phyloP scores from a whole-genome alignment of 495 filamentous ascomycete species.

The Usnea hakonensis region DNA sequence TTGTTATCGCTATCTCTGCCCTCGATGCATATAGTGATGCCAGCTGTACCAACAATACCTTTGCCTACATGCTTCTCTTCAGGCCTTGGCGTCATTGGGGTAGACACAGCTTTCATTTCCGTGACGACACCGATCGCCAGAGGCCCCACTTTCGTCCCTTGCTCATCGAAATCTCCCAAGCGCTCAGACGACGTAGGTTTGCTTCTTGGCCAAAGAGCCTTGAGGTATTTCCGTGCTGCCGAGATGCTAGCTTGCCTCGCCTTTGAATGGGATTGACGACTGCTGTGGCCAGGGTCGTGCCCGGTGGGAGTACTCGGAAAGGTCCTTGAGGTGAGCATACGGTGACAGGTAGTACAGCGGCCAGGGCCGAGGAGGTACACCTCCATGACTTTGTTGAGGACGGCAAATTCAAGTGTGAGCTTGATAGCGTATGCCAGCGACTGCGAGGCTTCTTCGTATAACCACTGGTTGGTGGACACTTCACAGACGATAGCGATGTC shows the following conservation, averaged over 20 bases:
- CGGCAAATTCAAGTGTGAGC: slow-evolving; percentile 46
- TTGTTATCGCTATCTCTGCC: slow-evolving; percentile 4
- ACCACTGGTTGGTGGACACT: slow-evolving; percentile 41
- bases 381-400: slow-evolving; percentile 41
- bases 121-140: slow-evolving; percentile 6
- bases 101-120: slow-evolving; percentile 3
- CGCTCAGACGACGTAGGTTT: slow-evolving; percentile 4
- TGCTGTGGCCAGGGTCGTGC: not conserved
- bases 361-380: slow-evolving; percentile 21
- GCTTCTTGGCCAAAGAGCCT: slow-evolving; percentile 3
- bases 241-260: slow-evolving; percentile 5
- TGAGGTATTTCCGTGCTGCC: not conserved
- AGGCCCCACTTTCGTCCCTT: not conserved
- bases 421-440: slow-evolving; percentile 47
- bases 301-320: not conserved
- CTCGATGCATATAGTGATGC: slow-evolving; percentile 4
- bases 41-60: not conserved
- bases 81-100: not conserved
- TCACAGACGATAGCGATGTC: slow-evolving; percentile 41
- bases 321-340: slow-evolving; percentile 3
- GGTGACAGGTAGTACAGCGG: slow-evolving; percentile 11
- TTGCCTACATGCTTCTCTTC: slow-evolving; percentile 4
- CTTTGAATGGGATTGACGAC: slow-evolving; percentile 1
- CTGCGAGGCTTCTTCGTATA: slow-evolving; percentile 44
- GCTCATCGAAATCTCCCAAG: slow-evolving; percentile 3